Evolutionary conservation across 805 yeast genomes (phyloP).

Genomic region (Diddensiella caesifluorescens): DNA sequence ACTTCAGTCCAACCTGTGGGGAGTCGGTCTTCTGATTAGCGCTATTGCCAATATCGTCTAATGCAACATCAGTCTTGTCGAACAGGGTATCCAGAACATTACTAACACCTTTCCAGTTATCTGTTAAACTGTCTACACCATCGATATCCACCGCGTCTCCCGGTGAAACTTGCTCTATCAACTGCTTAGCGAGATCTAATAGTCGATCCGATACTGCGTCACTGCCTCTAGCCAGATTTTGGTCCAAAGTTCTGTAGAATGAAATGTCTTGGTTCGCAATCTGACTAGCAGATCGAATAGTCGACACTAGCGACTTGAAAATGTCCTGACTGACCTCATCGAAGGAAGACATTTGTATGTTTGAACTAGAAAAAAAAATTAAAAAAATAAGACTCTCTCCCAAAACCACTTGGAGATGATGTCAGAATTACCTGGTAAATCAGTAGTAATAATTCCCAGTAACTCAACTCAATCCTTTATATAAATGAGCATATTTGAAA

Average conservation of each 20-base stretch:
- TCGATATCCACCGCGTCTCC: constrained; percentile 28
- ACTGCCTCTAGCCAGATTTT: constrained; percentile 39
- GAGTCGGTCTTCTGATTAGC: neutral
- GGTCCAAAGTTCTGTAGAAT: constrained; percentile 63
- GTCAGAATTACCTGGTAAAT: too few species aligned
- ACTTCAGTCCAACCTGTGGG: too few species aligned
- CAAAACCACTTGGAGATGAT: too few species aligned
- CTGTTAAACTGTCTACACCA: constrained; percentile 42
- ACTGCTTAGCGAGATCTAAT: constrained; percentile 26
- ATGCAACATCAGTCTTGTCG: constrained; percentile 69
- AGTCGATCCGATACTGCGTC: constrained; percentile 31
- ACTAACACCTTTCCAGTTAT: constrained; percentile 58
- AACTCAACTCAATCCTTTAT: too few species aligned
- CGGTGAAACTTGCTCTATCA: constrained; percentile 23
- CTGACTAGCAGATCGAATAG: constrained; percentile 62
- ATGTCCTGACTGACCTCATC: constrained; percentile 22
- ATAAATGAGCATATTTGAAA: too few species aligned
- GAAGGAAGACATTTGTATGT: constrained; percentile 1
- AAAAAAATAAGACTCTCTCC: neutral
- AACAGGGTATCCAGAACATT: constrained; percentile 62
- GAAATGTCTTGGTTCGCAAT: constrained; percentile 76
- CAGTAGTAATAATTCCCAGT: too few species aligned
- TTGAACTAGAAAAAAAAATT: constrained; percentile 3
- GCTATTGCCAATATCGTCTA: constrained; percentile 40
- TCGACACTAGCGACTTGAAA: constrained; percentile 46